Evolutionary conservation across 75 land plant species (phyloP).

Genomic region (Azolla pinnata): DNA sequence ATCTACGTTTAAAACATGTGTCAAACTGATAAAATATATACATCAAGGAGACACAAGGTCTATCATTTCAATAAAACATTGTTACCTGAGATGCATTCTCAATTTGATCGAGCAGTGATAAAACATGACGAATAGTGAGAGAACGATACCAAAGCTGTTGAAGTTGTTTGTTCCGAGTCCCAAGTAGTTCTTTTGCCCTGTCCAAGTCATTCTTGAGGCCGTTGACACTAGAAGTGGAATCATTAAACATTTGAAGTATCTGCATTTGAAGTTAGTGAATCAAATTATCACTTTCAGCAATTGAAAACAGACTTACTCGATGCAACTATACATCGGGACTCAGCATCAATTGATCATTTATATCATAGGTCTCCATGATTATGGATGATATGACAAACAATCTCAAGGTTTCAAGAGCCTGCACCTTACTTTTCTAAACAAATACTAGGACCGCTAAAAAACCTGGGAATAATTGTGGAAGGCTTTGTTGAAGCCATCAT

Average conservation of each 20-base stretch:
- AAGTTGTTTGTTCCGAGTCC: slow-evolving; percentile 81
- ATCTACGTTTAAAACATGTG: too few species aligned
- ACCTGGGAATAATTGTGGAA: slow-evolving; percentile 99
- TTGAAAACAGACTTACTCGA: neutral
- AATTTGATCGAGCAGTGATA: slow-evolving; percentile 90
- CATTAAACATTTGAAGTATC: slow-evolving; percentile 88
- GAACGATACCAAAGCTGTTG: slow-evolving; percentile 95
- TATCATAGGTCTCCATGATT: too few species aligned
- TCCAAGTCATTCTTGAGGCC: slow-evolving; percentile 77
- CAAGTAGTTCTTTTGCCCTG: slow-evolving; percentile 66
- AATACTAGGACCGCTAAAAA: neutral
- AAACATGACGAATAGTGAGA: slow-evolving; percentile 82
- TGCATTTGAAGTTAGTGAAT: slow-evolving; percentile 19
- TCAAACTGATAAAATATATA: too few species aligned
- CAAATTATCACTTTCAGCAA: neutral
- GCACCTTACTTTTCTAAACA: too few species aligned
- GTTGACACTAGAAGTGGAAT: slow-evolving; percentile 70
- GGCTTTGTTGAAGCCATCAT: slow-evolving; percentile 94
- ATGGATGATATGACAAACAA: too few species aligned
- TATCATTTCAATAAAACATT: too few species aligned
- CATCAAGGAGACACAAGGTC: too few species aligned
- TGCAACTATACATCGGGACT: too few species aligned
- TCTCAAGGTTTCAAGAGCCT: too few species aligned
- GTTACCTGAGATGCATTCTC: slow-evolving; percentile 84
- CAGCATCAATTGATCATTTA: too few species aligned